Evolutionary conservation across 2,329 filamentous ascomycete genomes (phyloP), one percentile per base, ranked within the genome.

Genomic region (Pyrenophora teres): DNA sequence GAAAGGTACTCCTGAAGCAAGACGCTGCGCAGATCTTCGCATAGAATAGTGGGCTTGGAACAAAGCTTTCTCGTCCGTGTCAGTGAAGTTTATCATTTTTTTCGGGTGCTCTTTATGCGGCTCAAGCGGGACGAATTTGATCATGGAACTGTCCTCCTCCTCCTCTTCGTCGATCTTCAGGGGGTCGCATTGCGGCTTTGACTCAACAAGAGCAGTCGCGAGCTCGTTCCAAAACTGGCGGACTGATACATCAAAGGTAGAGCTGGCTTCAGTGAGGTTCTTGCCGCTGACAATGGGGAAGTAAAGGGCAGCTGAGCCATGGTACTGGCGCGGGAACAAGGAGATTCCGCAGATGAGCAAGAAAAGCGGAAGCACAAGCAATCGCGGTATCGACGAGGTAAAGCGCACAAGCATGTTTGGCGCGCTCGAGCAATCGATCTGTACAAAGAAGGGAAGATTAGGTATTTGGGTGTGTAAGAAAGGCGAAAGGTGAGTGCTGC

Each of bases 1-100:
- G 62, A 70, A 75, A 3, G 71, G 68, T 15, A 79, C 59, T n/a
- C 62, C 56, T 0, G 70, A 68, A 7, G 52, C 61, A 4, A 67
- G 60, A 4, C 39, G 52, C 27, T 57, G 47, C 3, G 55, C 58
- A 9, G 53, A 49, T 10, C n/a, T 54, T 15, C 57, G 63, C 64
- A 68, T 68, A 2, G 37, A 23, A 39, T 62, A 62, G 25, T 68
- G 63, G 0, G 61, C 55, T 36, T 40, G 50, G 10, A 63, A 56
- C 19, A 68, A 38, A 8, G 50, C 59, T 9, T 30, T 52, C 42
- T 67, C 63, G 21, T 63, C 57, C 4, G 56, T 40, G 15, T 61
- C 49, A 6, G 56, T 61, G 36, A 66, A 63, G 25, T 56, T 44
- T 4, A 56, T 33, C n/a, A 64, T 41, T 23, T 52, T 38, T 30